Conservation (phyloP, 2,329 filamentous ascomycete genomes). For the Colletotrichum neosansevieriae region DNA sequence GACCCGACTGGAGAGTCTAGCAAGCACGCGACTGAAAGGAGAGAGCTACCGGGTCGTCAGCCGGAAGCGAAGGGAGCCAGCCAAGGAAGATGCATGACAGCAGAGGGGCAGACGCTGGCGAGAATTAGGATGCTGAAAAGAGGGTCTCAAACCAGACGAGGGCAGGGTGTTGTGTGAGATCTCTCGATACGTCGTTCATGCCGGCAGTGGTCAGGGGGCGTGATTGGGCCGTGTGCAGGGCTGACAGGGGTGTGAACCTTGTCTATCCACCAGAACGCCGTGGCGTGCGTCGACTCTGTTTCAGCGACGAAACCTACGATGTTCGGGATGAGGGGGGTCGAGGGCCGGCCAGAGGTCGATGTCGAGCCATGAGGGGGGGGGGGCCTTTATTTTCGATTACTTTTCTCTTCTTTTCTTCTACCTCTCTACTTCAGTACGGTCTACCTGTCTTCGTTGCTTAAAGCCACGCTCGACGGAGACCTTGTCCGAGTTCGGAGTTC, state of each 20-base stretch:
- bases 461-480: too few relatives aligned
- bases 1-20: not conserved
- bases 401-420: not conserved
- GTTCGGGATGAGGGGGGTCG: conserved; percentile 52
- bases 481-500: too few relatives aligned
- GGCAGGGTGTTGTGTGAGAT: conserved; percentile 45
- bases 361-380: not conserved
- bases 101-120: not conserved
- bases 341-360: conserved; percentile 17
- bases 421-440: too few relatives aligned
- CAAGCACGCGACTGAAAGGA: not conserved
- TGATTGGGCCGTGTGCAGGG: conserved; percentile 51
- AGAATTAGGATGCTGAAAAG: conserved; percentile 9
- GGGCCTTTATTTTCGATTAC: not conserved
- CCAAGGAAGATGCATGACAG: not conserved
- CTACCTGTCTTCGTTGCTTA: not conserved
- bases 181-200: conserved; percentile 46
- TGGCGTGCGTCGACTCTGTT: conserved; percentile 51
- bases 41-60: not conserved
- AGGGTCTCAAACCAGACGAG: conserved; percentile 47
- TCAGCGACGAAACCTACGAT: conserved; percentile 59
- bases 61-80: not conserved
- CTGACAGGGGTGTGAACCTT: conserved; percentile 45
- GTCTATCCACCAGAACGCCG: conserved; percentile 38
- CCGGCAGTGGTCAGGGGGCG: conserved; percentile 36